Base-by-base conservation (phyloP, 768 basidiomycete genomes). In the Goffeauzyma gilvescens region DNA sequence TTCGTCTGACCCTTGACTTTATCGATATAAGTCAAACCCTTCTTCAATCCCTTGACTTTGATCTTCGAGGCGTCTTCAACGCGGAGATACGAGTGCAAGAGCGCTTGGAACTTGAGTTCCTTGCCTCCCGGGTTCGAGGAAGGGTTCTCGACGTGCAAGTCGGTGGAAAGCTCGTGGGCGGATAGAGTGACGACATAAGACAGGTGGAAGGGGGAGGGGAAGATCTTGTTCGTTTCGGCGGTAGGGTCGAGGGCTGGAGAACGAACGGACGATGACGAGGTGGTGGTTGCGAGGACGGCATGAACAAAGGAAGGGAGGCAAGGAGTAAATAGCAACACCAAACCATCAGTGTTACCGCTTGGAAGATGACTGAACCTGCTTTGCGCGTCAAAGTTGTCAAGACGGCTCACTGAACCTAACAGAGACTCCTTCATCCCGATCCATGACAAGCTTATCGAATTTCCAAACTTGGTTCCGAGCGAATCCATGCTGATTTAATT, bases 41-140 rank as follows among this genome's bases (percentile, higher is more conserved):
- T 69, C 25, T 90, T 69, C 6, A 81, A 72, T 6, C 68, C 67
- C 49, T 85, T 68, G 2, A 71, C 62, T n/a, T 75, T 74, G 3
- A 62, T 74, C 54, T 45, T 71, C 62, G 13, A 76, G 65, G 33
- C 79, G 74, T 33, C 74, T 8, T 59, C 58, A 8, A 67, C 60
- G 26, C 71, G 72, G 50, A 93, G 71, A 65, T 98, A 98, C 37
- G 75, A 86, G 65, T 98, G 93, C 41, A 98, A 71, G 33, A 96
- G 70, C 1, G 86, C 81, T 61, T 98, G 93, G 68, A 90, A 96
- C 58, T 79, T 75, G 31, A 95, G 70, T 4, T 55, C 52, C 31
- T 53, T 50, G 34, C 9, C 17, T 2, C 27, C 35, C 10, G 41
- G 18, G 2, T 42, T 20, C 10, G 30, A 24, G 6, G 74, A 75